Percentiles rank a stretch among this genome's conserved stretches.
Conservation (phyloP, 2,329 filamentous ascomycete genomes). For the Hirsutella minnesotensis region DNA sequence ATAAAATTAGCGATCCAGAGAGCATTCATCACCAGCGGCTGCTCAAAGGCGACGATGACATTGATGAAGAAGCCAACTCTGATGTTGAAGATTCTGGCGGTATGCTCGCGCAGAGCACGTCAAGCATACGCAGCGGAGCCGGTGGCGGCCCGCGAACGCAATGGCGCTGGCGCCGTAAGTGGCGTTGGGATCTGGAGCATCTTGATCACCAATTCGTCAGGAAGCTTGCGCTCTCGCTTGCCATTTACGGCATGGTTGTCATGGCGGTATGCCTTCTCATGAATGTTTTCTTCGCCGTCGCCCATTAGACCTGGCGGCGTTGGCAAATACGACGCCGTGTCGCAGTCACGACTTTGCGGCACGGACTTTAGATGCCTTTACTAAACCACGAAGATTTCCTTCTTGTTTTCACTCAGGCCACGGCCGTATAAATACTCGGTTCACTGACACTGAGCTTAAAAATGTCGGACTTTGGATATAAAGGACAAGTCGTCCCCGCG, state of each 20-base stretch:
- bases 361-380: neutral
- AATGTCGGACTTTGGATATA: too few relatives aligned
- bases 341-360: constrained; percentile 1
- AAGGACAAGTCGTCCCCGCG: too few relatives aligned
- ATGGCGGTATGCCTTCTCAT: constrained; percentile 82
- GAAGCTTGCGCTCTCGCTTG: constrained; percentile 61
- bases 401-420: neutral
- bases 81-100: constrained; percentile 36
- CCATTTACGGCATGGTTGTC: constrained; percentile 73
- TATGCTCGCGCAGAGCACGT: constrained; percentile 30
- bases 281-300: constrained; percentile 68
- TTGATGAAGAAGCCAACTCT: constrained; percentile 42
- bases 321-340: constrained; percentile 1
- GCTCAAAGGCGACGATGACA: constrained; percentile 83
- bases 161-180: constrained; percentile 42
- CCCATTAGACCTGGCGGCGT: constrained; percentile 33
- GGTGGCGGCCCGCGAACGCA: constrained; percentile 19
- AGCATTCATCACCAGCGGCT: constrained; percentile 77
- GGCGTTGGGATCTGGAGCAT: constrained; percentile 49
- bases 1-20: constrained; percentile 90
- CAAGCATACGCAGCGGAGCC: constrained; percentile 30
- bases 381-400: neutral
- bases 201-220: constrained; percentile 56
- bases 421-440: too few relatives aligned
- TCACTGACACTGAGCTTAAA: too few relatives aligned